Conservation (phyloP, 805 yeast genomes). For the Hanseniaspora valbyensis region DNA sequence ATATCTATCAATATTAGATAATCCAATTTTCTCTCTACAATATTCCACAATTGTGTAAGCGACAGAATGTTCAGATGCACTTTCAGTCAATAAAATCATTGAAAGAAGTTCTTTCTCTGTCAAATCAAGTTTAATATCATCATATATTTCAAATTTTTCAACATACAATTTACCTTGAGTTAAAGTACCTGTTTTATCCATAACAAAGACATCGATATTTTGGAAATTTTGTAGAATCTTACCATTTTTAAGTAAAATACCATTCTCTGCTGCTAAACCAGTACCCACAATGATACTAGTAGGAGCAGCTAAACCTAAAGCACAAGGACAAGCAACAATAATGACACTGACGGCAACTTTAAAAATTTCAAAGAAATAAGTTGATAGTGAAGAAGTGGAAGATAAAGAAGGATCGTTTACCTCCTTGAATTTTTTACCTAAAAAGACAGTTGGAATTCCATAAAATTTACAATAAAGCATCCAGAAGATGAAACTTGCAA, state of each 20-base stretch:
- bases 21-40: slow-evolving; percentile 21
- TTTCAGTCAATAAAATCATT: slow-evolving; percentile 48
- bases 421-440: slow-evolving; percentile 19
- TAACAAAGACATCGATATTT: slow-evolving; percentile 53
- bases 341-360: slow-evolving; percentile 80
- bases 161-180: slow-evolving; percentile 73
- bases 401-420: not conserved
- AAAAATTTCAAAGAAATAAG: slow-evolving; percentile 55
- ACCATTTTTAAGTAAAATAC: slow-evolving; percentile 88
- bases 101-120: slow-evolving; percentile 37
- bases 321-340: slow-evolving; percentile 98
- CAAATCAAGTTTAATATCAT: slow-evolving; percentile 10
- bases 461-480: slow-evolving; percentile 30
- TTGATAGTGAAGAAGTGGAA: slow-evolving; percentile 29
- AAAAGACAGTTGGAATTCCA: slow-evolving; percentile 41
- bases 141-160: slow-evolving; percentile 19
- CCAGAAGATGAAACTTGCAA: slow-evolving; percentile 61
- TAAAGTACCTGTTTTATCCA: slow-evolving; percentile 93
- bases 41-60: slow-evolving; percentile 54
- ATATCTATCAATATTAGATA: slow-evolving; percentile 1
- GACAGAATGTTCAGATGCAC: slow-evolving; percentile 75
- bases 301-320: slow-evolving; percentile 93
- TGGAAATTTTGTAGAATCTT: slow-evolving; percentile 69
- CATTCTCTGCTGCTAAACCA: slow-evolving; percentile 85
- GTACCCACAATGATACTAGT: slow-evolving; percentile 99